A percentile compares a stretch with the other conserved stretches of the same genome.
Conservation (phyloP, 495 filamentous ascomycete species). For the Neurospora sp. region DNA sequence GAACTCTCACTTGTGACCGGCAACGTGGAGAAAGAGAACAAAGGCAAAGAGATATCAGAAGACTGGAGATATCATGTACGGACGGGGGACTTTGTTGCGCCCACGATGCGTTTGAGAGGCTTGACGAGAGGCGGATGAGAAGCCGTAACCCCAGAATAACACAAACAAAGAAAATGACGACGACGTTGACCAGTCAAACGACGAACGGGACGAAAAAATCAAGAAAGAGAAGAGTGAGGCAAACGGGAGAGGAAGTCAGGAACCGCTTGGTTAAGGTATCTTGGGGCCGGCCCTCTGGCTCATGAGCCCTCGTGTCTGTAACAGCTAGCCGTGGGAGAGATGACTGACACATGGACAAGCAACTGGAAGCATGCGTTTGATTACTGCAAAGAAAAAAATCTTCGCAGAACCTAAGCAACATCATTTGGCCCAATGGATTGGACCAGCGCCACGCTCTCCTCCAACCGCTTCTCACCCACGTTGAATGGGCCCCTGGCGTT, state of each 20-base stretch:
- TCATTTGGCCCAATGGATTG: not conserved
- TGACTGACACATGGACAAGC: not conserved
- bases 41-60: not conserved
- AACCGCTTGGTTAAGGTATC: not conserved
- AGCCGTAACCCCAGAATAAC: not conserved
- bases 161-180: constrained; percentile 4
- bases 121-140: not conserved
- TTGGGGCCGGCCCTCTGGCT: not conserved
- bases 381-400: not conserved
- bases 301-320: not conserved
- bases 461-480: not conserved
- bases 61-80: not conserved
- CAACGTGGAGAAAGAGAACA: not conserved
- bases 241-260: not conserved
- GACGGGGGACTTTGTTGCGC: not conserved
- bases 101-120: not conserved
- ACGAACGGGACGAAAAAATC: constrained; percentile 5
- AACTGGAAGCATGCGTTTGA: not conserved
- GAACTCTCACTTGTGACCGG: not conserved
- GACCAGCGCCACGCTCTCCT: not conserved
- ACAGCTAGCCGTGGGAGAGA: not conserved
- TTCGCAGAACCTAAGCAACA: not conserved
- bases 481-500: not conserved
- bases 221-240: constrained; percentile 2
- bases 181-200: not conserved